phyloP scores from a whole-genome alignment of 768 basidiomycete species.

The Trametes cingulata region DNA sequence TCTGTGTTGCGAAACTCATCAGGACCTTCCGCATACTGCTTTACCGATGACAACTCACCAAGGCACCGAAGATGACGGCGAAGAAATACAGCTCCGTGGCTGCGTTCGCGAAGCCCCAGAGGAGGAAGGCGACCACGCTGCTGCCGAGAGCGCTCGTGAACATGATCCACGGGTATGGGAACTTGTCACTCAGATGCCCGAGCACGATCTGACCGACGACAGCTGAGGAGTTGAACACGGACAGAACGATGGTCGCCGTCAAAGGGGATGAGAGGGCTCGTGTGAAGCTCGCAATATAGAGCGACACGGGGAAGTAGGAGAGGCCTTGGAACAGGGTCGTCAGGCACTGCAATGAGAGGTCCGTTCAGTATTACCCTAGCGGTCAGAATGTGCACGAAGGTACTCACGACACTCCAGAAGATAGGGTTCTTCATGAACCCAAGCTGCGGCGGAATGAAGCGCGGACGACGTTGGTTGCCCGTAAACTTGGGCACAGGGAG shows the following conservation, averaged over 20 bases:
- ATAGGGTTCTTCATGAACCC: constrained; percentile 23
- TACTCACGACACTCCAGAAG: constrained; percentile 28
- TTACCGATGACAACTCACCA: constrained; percentile 11
- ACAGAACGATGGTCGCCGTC: constrained; percentile 25
- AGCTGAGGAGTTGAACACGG: constrained; percentile 28
- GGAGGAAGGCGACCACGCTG: constrained; percentile 22
- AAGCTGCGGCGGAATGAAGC: constrained; percentile 24
- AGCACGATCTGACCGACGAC: constrained; percentile 29
- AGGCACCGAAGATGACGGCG: constrained; percentile 27
- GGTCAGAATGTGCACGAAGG: neutral
- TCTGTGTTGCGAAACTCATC: constrained; percentile 4
- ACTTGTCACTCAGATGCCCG: constrained; percentile 27
- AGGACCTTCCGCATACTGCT: neutral
- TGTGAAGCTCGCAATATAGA: constrained; percentile 28
- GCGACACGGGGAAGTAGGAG: constrained; percentile 30
- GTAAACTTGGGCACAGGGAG: constrained; percentile 24
- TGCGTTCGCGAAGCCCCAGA: constrained; percentile 27
- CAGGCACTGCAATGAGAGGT: constrained; percentile 5
- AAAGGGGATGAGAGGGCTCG: constrained; percentile 23
- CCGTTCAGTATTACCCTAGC: neutral
- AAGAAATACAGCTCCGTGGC: constrained; percentile 25
- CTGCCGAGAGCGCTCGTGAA: constrained; percentile 21
- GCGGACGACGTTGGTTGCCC: constrained; percentile 17
- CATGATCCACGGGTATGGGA: constrained; percentile 29
- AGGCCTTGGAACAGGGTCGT: constrained; percentile 27